These are phyloP conservation scores for Termitomyces sp. DNA, from an alignment of 768 basidiomycete genomes.

Conservation along the genomic window DNA sequence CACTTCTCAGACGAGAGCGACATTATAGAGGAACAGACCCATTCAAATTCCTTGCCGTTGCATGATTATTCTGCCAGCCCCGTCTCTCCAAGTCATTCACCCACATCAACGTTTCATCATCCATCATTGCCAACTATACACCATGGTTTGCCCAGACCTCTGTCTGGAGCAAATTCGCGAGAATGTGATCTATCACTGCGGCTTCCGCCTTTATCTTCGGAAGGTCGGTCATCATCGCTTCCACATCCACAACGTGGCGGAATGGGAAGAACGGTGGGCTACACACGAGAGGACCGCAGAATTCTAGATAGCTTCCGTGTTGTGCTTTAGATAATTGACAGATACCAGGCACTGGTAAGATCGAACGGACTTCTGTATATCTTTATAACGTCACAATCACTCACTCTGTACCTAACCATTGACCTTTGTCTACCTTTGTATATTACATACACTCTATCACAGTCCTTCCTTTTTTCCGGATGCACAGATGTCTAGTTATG, in stretches of 20 bases:
- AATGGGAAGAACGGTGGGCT: conserved; percentile 16
- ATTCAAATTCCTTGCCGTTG: conserved; percentile 15
- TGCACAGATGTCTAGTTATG: background rate
- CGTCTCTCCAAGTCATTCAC: background rate
- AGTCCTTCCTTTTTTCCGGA: background rate
- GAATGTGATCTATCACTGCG: conserved; percentile 11
- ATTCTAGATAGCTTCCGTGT: conserved; percentile 56
- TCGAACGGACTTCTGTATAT: background rate
- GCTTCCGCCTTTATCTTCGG: conserved; percentile 15
- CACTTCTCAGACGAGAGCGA: conserved; percentile 46
- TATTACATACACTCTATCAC: background rate
- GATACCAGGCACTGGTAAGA: background rate
- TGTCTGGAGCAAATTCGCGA: background rate
- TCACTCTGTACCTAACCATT: background rate
- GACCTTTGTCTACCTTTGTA: background rate
- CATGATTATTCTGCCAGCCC: conserved; percentile 11
- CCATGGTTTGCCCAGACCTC: conserved; percentile 8
- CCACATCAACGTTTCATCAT: background rate
- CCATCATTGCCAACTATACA: conserved; percentile 13
- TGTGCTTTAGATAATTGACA: conserved; percentile 33
- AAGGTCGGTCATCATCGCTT: conserved; percentile 7
- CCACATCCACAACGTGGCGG: conserved; percentile 25
- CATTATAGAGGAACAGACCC: conserved; percentile 28
- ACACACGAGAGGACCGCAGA: conserved; percentile 54
- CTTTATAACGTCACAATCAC: background rate